phyloP scores from a whole-genome alignment of 768 basidiomycete genomes.

The Agrocybe chaxingu region DNA sequence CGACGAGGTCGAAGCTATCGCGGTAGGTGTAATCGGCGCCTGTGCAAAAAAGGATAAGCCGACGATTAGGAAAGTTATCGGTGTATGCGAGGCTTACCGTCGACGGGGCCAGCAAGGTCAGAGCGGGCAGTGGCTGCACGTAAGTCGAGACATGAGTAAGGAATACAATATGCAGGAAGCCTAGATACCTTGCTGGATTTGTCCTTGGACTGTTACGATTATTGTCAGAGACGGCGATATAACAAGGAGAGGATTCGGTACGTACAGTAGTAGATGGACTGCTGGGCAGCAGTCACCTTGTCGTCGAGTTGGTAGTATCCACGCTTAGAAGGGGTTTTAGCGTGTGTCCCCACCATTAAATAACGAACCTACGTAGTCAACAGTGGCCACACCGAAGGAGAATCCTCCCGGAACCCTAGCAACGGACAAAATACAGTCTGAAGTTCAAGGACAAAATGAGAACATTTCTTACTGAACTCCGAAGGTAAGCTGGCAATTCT shows the following conservation, averaged over 20 bases:
- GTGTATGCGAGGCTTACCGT: conserved; percentile 3
- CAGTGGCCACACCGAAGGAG: conserved; percentile 21
- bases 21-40: conserved; percentile 21
- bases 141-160: neutral
- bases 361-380: conserved; percentile 18
- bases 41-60: neutral
- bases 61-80: neutral
- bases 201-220: conserved; percentile 19
- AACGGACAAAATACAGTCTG: neutral
- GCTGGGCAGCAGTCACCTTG: conserved; percentile 20
- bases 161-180: neutral
- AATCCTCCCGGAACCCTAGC: conserved; percentile 19
- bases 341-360: neutral
- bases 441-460: neutral
- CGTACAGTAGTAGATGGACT: conserved; percentile 24
- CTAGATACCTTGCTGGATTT: conserved; percentile 17
- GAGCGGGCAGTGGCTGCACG: conserved; percentile 19
- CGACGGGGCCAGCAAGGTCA: conserved; percentile 17
- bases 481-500: conserved; percentile 22
- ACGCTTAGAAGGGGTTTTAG: conserved; percentile 9
- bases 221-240: neutral
- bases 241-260: neutral
- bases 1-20: conserved; percentile 22
- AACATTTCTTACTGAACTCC: conserved; percentile 16
- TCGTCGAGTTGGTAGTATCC: conserved; percentile 24